These are phyloP conservation scores for Phytophthora sansomeana DNA, from an alignment of 352 stramenopile genomes.

Conservation along the genomic window DNA sequence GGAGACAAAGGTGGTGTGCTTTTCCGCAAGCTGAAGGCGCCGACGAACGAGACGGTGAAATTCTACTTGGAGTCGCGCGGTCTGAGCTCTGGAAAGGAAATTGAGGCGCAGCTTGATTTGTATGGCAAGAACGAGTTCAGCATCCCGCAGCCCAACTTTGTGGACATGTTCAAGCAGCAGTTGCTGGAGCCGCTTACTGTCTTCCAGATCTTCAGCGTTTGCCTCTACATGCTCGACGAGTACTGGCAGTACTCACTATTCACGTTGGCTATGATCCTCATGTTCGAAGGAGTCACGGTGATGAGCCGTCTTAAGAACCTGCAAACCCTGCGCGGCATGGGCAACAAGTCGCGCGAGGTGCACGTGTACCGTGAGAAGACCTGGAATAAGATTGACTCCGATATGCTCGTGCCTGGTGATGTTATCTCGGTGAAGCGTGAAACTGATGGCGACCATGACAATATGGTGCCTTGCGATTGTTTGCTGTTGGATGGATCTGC, in stretches of 20 bases:
- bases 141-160: constrained; percentile 95
- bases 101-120: constrained; percentile 63
- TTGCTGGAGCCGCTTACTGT: constrained; percentile 98
- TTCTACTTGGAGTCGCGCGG: constrained; percentile 68
- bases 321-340: constrained; percentile 95
- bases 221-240: constrained; percentile 99
- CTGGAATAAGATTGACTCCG: constrained; percentile 88
- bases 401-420: constrained; percentile 93
- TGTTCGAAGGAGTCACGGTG: constrained; percentile 98
- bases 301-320: constrained; percentile 96
- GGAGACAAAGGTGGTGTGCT: constrained; percentile 70
- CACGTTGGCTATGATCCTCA: constrained; percentile 97
- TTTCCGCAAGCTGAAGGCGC: constrained; percentile 83
- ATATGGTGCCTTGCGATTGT: constrained; percentile 95
- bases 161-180: constrained; percentile 97
- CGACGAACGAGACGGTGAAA: constrained; percentile 65
- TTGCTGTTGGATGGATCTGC: constrained; percentile 95
- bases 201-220: constrained; percentile 99
- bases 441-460: constrained; percentile 81
- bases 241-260: constrained; percentile 99
- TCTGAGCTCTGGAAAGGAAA: constrained; percentile 50
- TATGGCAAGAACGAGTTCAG: constrained; percentile 94
- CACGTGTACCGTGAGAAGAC: constrained; percentile 91
- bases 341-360: constrained; percentile 86
- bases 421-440: constrained; percentile 93